phyloP scores from a whole-genome alignment of 225 moss, liverwort and hornwort species.

The Bryum argenteum region DNA sequence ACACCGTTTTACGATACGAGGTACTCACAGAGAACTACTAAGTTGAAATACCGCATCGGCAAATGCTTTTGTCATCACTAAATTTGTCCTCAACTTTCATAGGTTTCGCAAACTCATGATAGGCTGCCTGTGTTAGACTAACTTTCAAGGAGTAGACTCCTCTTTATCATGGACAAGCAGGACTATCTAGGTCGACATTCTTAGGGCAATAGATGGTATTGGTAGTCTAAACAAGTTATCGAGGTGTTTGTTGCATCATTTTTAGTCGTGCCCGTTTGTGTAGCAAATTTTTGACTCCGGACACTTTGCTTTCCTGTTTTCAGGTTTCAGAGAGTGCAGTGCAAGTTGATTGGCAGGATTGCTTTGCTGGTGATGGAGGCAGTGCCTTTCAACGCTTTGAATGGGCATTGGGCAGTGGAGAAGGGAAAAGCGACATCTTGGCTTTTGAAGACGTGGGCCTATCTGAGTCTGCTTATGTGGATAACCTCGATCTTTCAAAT shows the following conservation, averaged over 20 bases:
- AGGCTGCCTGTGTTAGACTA: background rate
- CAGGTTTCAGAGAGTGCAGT: slow-evolving; percentile 96
- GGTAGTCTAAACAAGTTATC: background rate
- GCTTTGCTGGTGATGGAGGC: slow-evolving; percentile 93
- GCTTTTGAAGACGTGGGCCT: slow-evolving; percentile 96
- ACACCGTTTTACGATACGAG: slow-evolving; percentile 97
- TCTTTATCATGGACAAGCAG: background rate
- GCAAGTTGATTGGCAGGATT: slow-evolving; percentile 97
- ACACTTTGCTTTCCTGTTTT: slow-evolving; percentile 22
- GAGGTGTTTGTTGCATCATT: slow-evolving; percentile 7
- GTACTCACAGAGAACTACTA: slow-evolving; percentile 40
- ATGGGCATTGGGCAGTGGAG: slow-evolving; percentile 94
- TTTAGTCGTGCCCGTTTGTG: background rate
- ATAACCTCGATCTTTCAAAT: slow-evolving; percentile 84
- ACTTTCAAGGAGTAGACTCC: slow-evolving; percentile 11
- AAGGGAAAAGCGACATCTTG: slow-evolving; percentile 92
- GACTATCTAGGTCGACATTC: slow-evolving; percentile 1
- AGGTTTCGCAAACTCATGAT: background rate
- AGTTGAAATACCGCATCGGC: slow-evolving; percentile 22
- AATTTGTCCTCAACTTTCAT: background rate
- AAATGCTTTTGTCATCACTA: slow-evolving; percentile 22
- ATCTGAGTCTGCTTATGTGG: slow-evolving; percentile 80
- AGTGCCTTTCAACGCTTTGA: slow-evolving; percentile 94
- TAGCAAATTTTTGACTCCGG: background rate
- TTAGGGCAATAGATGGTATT: slow-evolving; percentile 7